phyloP scores from a whole-genome alignment of 768 basidiomycete species.

The Tricholoma terreum region DNA sequence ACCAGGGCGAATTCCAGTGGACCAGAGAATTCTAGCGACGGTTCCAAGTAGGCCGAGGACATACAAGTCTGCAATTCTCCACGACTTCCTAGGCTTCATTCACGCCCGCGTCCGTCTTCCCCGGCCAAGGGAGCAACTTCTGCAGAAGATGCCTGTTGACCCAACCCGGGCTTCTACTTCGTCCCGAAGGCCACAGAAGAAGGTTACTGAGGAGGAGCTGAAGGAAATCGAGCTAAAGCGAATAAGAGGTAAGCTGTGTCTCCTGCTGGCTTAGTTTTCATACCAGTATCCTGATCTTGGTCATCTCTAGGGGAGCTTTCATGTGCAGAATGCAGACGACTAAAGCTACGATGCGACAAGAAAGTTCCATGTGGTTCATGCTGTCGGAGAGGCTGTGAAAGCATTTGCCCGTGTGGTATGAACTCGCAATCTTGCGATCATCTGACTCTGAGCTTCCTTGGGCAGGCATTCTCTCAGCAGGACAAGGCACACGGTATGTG shows the following conservation, averaged over 20 bases:
- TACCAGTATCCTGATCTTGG: constrained; percentile 1
- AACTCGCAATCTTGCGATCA: background rate
- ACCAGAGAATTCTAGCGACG: background rate
- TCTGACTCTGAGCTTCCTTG: background rate
- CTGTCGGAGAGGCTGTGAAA: constrained; percentile 56
- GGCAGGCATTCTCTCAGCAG: constrained; percentile 47
- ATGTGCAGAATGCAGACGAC: constrained; percentile 50
- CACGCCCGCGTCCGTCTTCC: background rate
- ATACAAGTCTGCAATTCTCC: background rate
- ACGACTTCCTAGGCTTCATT: background rate
- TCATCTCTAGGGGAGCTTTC: constrained; percentile 42
- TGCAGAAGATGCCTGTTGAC: constrained; percentile 41
- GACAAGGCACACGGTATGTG: constrained; percentile 46
- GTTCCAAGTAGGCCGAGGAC: background rate
- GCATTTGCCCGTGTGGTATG: constrained; percentile 60
- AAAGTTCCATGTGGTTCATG: constrained; percentile 50
- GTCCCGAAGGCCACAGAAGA: constrained; percentile 38
- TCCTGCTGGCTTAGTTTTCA: constrained; percentile 1
- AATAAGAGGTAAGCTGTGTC: constrained; percentile 34
- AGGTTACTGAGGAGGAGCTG: constrained; percentile 47
- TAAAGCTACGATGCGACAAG: constrained; percentile 53
- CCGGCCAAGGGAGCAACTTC: background rate
- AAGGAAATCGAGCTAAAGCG: constrained; percentile 52
- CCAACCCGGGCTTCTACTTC: constrained; percentile 33
- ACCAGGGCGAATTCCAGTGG: too few species aligned